Percentiles rank a stretch among this genome's conserved stretches.
Evolutionary conservation across 169 alveolate genomes (phyloP).

Genomic region (Plasmodium reichenowi): DNA sequence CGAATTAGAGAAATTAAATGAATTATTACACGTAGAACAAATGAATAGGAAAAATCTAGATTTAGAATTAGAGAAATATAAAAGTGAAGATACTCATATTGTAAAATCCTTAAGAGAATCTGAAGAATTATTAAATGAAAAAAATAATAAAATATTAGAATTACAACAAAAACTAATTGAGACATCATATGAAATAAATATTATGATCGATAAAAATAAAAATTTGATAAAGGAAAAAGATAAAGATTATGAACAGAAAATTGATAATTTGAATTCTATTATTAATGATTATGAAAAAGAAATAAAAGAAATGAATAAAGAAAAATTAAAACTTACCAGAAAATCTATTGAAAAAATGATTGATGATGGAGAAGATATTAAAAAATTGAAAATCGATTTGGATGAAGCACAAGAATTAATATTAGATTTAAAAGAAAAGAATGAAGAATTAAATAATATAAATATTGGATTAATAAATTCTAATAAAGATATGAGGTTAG

Average conservation of each 20-base stretch:
- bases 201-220: conserved; percentile 25
- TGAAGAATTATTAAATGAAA: conserved; percentile 53
- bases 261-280: conserved; percentile 29
- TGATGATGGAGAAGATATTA: conserved; percentile 65
- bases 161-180: conserved; percentile 47
- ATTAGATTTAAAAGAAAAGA: conserved; percentile 23
- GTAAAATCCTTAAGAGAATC: conserved; percentile 55
- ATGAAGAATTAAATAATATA: conserved; percentile 32
- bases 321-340: conserved; percentile 43
- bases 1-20: conserved; percentile 55
- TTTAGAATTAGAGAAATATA: conserved; percentile 40
- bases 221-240: conserved; percentile 31
- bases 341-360: conserved; percentile 55
- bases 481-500: conserved; percentile 53
- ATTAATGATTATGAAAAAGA: conserved; percentile 56
- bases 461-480: conserved; percentile 37
- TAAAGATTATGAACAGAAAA: conserved; percentile 45
- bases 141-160: conserved; percentile 49
- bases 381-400: conserved; percentile 38
- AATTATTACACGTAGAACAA: conserved; percentile 38
- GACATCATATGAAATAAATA: conserved; percentile 33
- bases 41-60: conserved; percentile 33
- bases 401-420: conserved; percentile 37
- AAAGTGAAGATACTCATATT: conserved; percentile 61
- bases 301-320: conserved; percentile 40